Evolutionary conservation across 1,284 basidiomycete species (phyloP), one percentile per base, ranked within the genome.

Genomic region (Sphagnurus paluster): DNA sequence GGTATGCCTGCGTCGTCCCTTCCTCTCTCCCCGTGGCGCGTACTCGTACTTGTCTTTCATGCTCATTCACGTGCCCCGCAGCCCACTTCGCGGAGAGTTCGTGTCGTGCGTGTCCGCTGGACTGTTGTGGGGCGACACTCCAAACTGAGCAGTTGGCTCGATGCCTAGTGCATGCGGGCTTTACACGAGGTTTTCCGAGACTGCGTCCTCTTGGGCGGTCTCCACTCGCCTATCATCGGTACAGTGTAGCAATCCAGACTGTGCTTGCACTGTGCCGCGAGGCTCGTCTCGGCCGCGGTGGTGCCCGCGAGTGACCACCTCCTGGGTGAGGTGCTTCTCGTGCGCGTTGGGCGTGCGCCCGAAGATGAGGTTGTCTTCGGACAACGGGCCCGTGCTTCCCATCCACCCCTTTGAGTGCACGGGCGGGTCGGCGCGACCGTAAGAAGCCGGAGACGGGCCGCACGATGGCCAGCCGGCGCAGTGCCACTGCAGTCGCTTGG

Each of bases 151-250:
- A 5, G 89, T 89, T 0, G 96, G 95, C 67, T 41, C 92, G 1
- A 91, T 94, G 66, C 93, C 91, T 32, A 60, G 95, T 30, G 71
- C 88, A 32, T 96, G 95, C 59, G 93, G 93, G 0, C 70, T n/a
- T n/a, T n/a, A n/a, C n/a, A n/a, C n/a, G n/a, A n/a, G n/a, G n/a
- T n/a, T n/a, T n/a, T n/a, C n/a, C n/a, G n/a, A n/a, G n/a, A n/a
- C n/a, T n/a, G n/a, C n/a, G n/a, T n/a, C n/a, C n/a, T n/a, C n/a
- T n/a, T n/a, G n/a, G n/a, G n/a, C n/a, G n/a, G n/a, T n/a, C n/a
- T n/a, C n/a, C n/a, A n/a, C n/a, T n/a, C n/a, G n/a, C n/a, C n/a
- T n/a, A n/a, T n/a, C n/a, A n/a, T n/a, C n/a, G n/a, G n/a, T n/a
- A n/a, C n/a, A n/a, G n/a, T n/a, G n/a, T n/a, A n/a, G n/a, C n/a